A percentile compares a stretch with the other conserved stretches of the same genome.
phyloP scores from a whole-genome alignment of 768 basidiomycete species.

The Myochromella boudieri region DNA sequence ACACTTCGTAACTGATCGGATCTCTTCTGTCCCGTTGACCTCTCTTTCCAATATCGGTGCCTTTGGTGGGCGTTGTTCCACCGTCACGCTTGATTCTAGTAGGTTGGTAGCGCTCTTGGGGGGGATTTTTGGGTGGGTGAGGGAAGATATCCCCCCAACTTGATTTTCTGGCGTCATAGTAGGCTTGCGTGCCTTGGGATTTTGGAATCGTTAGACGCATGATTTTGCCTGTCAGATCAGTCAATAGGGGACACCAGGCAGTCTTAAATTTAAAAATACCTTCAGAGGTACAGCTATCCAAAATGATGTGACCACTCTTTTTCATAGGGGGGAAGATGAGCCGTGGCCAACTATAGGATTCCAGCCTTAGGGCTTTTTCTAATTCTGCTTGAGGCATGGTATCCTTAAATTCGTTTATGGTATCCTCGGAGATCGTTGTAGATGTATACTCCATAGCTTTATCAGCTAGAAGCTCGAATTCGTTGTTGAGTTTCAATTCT shows the following conservation, averaged over 20 bases:
- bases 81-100: slow-evolving; percentile 28
- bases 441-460: slow-evolving; percentile 8
- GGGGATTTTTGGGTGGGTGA: slow-evolving; percentile 77
- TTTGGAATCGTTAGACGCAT: slow-evolving; percentile 90
- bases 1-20: slow-evolving; percentile 32
- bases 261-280: slow-evolving; percentile 47
- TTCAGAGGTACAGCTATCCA: slow-evolving; percentile 84
- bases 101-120: slow-evolving; percentile 60
- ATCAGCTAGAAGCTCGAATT: slow-evolving; percentile 20
- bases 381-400: slow-evolving; percentile 34
- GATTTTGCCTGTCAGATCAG: slow-evolving; percentile 64
- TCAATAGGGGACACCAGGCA: slow-evolving; percentile 1
- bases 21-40: slow-evolving; percentile 28
- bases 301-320: slow-evolving; percentile 84
- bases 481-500: slow-evolving; percentile 41
- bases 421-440: slow-evolving; percentile 8
- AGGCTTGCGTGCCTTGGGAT: slow-evolving; percentile 94
- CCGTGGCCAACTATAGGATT: slow-evolving; percentile 89
- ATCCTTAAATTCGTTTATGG: slow-evolving; percentile 9
- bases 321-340: slow-evolving; percentile 92
- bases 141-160: slow-evolving; percentile 96
- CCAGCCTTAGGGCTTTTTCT: slow-evolving; percentile 57
- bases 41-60: slow-evolving; percentile 60
- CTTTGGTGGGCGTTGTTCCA: slow-evolving; percentile 27
- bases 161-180: slow-evolving; percentile 93